Evolutionary conservation across 495 filamentous ascomycete species (phyloP).

Genomic region (Hyaloscypha hepaticicola): DNA sequence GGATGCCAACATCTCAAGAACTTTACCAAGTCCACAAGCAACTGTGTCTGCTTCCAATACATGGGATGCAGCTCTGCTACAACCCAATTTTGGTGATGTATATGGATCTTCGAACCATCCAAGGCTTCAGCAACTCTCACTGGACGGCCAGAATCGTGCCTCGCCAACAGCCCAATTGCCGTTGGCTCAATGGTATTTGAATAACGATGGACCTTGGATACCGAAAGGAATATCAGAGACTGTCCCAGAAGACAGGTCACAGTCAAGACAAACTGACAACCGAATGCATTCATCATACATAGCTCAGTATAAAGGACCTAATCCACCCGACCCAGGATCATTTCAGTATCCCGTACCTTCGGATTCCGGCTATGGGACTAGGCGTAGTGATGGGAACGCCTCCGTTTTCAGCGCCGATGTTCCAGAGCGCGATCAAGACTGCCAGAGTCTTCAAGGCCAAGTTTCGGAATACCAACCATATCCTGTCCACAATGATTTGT

Average conservation of each 20-base stretch:
- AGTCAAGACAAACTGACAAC: constrained; percentile 21
- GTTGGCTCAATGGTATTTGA: constrained; percentile 36
- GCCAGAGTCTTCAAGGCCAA: constrained; percentile 28
- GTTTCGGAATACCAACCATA: constrained; percentile 22
- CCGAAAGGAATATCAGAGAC: constrained; percentile 30
- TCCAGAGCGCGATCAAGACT: constrained; percentile 27
- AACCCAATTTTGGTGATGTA: constrained; percentile 21
- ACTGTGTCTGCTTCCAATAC: constrained; percentile 14
- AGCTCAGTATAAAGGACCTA: constrained; percentile 31
- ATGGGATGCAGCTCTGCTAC: constrained; percentile 16
- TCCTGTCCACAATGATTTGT: constrained; percentile 11
- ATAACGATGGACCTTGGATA: constrained; percentile 42
- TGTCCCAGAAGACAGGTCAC: constrained; percentile 21
- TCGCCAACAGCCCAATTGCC: constrained; percentile 25
- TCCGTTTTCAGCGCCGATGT: constrained; percentile 30
- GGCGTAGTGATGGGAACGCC: constrained; percentile 26
- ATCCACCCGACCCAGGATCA: constrained; percentile 56
- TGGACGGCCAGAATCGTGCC: constrained; percentile 14
- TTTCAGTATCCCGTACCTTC: constrained; percentile 49
- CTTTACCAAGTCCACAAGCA: constrained; percentile 21
- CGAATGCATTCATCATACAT: constrained; percentile 10
- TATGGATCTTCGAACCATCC: constrained; percentile 17
- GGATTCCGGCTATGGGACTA: constrained; percentile 66
- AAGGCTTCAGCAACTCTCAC: constrained; percentile 18
- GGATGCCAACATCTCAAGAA: constrained; percentile 17